Conservation (phyloP, 805 yeast species). For the Cyberlindnera japonica region DNA sequence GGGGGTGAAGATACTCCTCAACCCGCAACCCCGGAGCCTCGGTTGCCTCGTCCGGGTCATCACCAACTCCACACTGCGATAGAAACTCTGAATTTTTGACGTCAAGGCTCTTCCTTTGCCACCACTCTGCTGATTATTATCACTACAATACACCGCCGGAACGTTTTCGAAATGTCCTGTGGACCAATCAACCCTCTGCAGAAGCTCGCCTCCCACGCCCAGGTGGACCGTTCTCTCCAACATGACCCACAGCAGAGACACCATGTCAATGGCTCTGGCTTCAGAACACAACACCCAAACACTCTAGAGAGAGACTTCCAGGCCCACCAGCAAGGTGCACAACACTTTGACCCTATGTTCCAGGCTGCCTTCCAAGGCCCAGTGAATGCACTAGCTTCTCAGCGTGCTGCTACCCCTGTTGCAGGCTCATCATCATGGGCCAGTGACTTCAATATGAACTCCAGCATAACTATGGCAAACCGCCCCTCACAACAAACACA, state of each 20-base stretch:
- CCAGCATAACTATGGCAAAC: not conserved
- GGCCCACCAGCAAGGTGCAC: conserved; percentile 14
- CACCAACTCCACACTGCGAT: not conserved
- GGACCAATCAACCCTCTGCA: conserved; percentile 27
- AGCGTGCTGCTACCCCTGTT: too few relatives aligned
- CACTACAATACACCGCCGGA: not conserved
- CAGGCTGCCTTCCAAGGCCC: conserved; percentile 11
- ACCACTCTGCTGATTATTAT: not conserved
- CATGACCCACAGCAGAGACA: conserved; percentile 18
- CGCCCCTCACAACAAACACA: conserved; percentile 11
- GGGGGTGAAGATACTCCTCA: too few relatives aligned
- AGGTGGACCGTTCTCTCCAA: conserved; percentile 26
- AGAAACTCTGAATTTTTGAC: not conserved
- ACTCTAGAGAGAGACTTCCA: conserved; percentile 22
- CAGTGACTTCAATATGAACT: conserved; percentile 21
- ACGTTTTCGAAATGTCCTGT: conserved; percentile 17
- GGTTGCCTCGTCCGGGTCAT: not conserved
- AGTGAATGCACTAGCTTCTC: too few relatives aligned
- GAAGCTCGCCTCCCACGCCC: conserved; percentile 23
- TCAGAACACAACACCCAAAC: conserved; percentile 17
- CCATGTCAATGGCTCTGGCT: conserved; percentile 5
- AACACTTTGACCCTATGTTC: conserved; percentile 12
- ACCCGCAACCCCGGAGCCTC: not conserved
- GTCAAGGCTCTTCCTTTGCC: not conserved
- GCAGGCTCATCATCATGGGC: conserved; percentile 21